Evolutionary conservation across 2,329 filamentous ascomycete genomes (phyloP).

Genomic region (Chalaropsis ovoidea): DNA sequence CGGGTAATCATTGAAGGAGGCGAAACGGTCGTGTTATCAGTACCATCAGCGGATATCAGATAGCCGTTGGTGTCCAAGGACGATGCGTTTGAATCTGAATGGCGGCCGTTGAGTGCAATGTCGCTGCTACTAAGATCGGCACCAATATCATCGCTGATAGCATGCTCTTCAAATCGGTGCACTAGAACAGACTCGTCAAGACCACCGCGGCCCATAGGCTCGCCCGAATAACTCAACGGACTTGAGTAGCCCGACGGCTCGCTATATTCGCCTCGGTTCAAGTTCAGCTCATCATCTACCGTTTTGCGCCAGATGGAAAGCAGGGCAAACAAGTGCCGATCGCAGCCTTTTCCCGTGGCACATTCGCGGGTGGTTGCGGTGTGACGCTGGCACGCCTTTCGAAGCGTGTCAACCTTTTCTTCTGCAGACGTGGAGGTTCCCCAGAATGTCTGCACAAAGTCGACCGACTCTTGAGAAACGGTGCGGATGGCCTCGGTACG

Average conservation of each 20-base stretch:
- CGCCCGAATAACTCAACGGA: conserved; percentile 14
- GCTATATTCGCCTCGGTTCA: conserved; percentile 53
- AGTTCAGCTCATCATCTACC: conserved; percentile 56
- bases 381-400: conserved; percentile 74
- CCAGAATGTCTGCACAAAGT: conserved; percentile 92
- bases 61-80: background rate
- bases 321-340: conserved; percentile 85
- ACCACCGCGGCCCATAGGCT: background rate
- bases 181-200: conserved; percentile 12
- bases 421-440: conserved; percentile 66
- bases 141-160: background rate
- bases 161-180: conserved; percentile 13
- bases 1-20: conserved; percentile 12
- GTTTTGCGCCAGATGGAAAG: conserved; percentile 91
- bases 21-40: background rate
- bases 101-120: background rate
- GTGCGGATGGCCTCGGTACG: conserved; percentile 87
- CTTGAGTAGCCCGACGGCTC: conserved; percentile 39
- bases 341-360: conserved; percentile 80
- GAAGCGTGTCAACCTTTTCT: conserved; percentile 75
- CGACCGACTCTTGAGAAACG: conserved; percentile 70
- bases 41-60: conserved; percentile 9
- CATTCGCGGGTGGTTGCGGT: conserved; percentile 70
- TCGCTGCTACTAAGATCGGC: background rate
- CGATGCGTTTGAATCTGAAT: conserved; percentile 2